Base-by-base conservation (phyloP, 1,284 basidiomycete genomes). In the Tylopilus sp. region DNA sequence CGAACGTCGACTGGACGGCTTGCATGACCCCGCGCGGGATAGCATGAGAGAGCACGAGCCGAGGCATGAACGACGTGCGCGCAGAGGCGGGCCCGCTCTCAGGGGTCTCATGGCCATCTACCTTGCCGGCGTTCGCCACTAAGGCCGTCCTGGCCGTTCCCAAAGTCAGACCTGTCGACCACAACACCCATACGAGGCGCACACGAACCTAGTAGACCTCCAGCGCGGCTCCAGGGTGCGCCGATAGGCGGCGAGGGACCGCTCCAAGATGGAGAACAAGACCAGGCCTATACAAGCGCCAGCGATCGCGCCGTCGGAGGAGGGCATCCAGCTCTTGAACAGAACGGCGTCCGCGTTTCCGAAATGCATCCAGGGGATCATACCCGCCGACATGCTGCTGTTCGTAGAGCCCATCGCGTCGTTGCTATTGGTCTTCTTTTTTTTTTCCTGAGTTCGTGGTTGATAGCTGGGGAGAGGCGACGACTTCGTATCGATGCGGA, bases 201-300 rank as follows among this genome's bases (percentile, higher is more conserved):
- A 8, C 13, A 25, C 75, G 56, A 56, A 86, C 86, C 72, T 77
- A 54, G 68, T 77, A 54, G 68, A 64, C 41, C 63, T 69, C 89
- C 89, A 91, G 28, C 74, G 70, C 0, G 60, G 63, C 54, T 83
- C 77, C 48, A 80, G 70, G 7, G 72, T 64, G 18, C 73, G 66
- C 21, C 84, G 74, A 46, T 76, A 69, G 0, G 80, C 82, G 12
- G 76, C 67, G 28, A 91, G 61, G 68, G 78, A 82, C 48, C 89
- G 73, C 46, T 91, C 88, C 26, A 88, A 66, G 3, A 91, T 62
- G 6, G 80, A 79, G 19, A 92, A 69, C n/a, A 82, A 37, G 57
- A 86, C 73, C 18, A 93, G 71, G 0, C 76, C 84, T 48, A 92
- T 74, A 61, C 82, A 86, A 36, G 87, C 86, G 16, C 31, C 34